Percentiles rank a stretch among this genome's conserved stretches.
phyloP scores from a whole-genome alignment of 441 rosid species.

The Geranium incanum region DNA sequence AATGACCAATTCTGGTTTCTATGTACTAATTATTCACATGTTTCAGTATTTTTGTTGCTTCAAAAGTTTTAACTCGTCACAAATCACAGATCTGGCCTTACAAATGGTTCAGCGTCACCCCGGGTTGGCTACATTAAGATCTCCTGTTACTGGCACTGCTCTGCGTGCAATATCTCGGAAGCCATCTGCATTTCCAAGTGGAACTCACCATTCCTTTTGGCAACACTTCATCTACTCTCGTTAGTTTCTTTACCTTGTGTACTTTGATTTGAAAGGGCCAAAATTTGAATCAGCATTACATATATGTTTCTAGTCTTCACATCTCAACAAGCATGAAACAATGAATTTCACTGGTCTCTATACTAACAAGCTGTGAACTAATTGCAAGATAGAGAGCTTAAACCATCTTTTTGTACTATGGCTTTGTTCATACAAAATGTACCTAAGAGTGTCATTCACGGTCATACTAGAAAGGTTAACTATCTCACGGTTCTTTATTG shows the following conservation, averaged over 20 bases:
- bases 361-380: background rate
- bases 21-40: background rate
- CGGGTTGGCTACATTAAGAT: conserved; percentile 1
- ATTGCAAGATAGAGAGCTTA: background rate
- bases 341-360: background rate
- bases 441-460: background rate
- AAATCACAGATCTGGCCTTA: background rate
- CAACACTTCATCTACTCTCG: background rate
- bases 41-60: background rate
- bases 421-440: background rate
- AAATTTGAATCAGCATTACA: background rate
- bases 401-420: background rate
- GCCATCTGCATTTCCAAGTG: conserved; percentile 3
- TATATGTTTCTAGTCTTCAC: background rate
- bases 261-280: background rate
- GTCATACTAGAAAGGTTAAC: background rate
- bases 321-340: conserved; percentile 2
- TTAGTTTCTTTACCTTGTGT: background rate
- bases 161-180: background rate
- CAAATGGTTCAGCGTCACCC: background rate
- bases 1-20: background rate
- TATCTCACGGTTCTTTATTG: background rate
- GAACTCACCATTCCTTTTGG: background rate
- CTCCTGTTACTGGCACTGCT: background rate
- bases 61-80: background rate